Conservation (phyloP, 192 early-diverging fungal genomes). For the Coemansia sp. region DNA sequence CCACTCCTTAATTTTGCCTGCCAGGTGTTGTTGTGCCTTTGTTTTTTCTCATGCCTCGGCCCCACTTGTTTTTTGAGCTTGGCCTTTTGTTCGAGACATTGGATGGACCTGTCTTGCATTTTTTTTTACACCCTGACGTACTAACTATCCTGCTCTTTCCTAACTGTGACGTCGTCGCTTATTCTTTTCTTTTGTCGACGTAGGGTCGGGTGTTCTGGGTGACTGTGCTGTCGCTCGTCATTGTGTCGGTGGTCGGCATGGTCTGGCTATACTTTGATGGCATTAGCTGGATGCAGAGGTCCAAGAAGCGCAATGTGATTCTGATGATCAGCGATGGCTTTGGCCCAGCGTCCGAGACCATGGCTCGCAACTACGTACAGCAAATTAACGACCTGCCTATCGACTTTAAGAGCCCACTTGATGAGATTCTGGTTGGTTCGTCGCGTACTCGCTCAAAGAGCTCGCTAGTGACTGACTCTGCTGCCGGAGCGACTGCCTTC, state of each 20-base stretch:
- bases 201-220: constrained; percentile 53
- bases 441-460: constrained; percentile 82
- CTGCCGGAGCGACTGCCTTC: constrained; percentile 97
- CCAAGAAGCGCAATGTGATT: constrained; percentile 75
- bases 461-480: constrained; percentile 91
- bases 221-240: constrained; percentile 38
- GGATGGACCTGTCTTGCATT: not conserved
- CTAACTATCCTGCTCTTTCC: constrained; percentile 1
- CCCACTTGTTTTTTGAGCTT: constrained; percentile 5
- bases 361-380: constrained; percentile 82
- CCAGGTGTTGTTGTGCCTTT: not conserved
- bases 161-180: not conserved
- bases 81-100: not conserved
- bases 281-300: constrained; percentile 54
- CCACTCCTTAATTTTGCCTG: not conserved
- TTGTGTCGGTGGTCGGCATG: constrained; percentile 50
- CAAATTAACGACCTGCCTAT: constrained; percentile 59
- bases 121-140: not conserved
- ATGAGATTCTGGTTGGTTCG: constrained; percentile 78
- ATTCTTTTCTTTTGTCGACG: not conserved
- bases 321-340: constrained; percentile 96
- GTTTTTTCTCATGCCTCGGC: not conserved
- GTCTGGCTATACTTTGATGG: constrained; percentile 51
- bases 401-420: constrained; percentile 62
- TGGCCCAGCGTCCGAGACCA: constrained; percentile 90